A percentile compares a stretch with the other conserved stretches of the same genome.
These are phyloP conservation scores for Gliomastix tumulicola DNA, from an alignment of 2,329 filamentous ascomycete species.

Conservation along the genomic window DNA sequence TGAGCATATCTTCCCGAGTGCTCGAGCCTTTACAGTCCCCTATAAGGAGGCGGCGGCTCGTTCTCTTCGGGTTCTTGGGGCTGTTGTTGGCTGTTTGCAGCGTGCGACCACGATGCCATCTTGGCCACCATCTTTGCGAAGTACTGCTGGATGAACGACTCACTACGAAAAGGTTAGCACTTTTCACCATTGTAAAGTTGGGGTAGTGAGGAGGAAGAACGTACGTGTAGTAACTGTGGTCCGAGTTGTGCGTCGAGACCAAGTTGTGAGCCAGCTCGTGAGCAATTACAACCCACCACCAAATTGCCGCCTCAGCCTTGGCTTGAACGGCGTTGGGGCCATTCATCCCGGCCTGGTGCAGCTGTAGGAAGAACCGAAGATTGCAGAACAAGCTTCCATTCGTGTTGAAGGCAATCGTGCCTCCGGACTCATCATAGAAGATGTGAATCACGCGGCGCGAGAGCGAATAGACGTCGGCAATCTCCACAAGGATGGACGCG, in stretches of 20 bases:
- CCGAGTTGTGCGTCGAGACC: conserved; percentile 66
- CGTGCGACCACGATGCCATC: conserved; percentile 29
- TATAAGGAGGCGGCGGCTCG: no score
- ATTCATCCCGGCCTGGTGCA: conserved; percentile 54
- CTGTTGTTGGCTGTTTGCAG: neutral
- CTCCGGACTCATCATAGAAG: conserved; percentile 73
- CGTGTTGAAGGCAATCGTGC: conserved; percentile 88
- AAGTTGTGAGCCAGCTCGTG: conserved; percentile 96
- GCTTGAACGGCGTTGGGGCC: conserved; percentile 28
- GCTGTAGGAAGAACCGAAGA: conserved; percentile 73
- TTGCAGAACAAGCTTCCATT: conserved; percentile 91
- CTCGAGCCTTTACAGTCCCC: no score
- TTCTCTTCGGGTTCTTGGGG: neutral
- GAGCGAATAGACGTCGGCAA: conserved; percentile 67
- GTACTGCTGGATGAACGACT: conserved; percentile 73
- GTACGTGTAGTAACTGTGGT: conserved; percentile 77
- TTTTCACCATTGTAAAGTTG: neutral
- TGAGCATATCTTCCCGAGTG: no score
- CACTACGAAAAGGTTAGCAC: conserved; percentile 33
- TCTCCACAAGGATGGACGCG: conserved; percentile 59
- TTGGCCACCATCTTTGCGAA: conserved; percentile 62
- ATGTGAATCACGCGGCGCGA: conserved; percentile 67
- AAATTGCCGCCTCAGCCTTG: conserved; percentile 64
- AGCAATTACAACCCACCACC: conserved; percentile 94
- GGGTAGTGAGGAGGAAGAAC: conserved; percentile 16